Conservation (phyloP, 768 basidiomycete genomes). For the Auricularia auricula-judae region DNA sequence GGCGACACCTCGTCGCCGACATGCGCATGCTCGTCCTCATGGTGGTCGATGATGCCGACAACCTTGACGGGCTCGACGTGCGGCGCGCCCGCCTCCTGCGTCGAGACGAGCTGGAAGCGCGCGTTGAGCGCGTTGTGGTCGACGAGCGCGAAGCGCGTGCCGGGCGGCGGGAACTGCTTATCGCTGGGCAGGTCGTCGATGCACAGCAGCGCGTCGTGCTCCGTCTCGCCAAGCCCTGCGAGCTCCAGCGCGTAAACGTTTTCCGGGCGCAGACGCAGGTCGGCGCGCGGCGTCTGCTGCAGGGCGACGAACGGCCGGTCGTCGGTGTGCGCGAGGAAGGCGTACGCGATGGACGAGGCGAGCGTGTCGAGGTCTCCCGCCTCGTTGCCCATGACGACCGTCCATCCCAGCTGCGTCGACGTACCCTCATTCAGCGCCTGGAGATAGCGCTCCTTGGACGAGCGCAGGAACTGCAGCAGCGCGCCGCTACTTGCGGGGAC, state of each 20-base stretch:
- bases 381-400: slow-evolving; percentile 89
- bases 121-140: slow-evolving; percentile 74
- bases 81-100: slow-evolving; percentile 19
- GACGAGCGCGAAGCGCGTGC: slow-evolving; percentile 63
- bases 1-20: slow-evolving; percentile 34
- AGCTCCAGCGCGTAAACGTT: slow-evolving; percentile 67
- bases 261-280: slow-evolving; percentile 75
- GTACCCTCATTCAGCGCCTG: slow-evolving; percentile 36
- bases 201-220: slow-evolving; percentile 49
- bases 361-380: slow-evolving; percentile 91
- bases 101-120: slow-evolving; percentile 22
- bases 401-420: slow-evolving; percentile 47
- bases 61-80: slow-evolving; percentile 32
- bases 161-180: slow-evolving; percentile 32
- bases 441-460: slow-evolving; percentile 51
- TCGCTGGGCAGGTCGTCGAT: slow-evolving; percentile 47
- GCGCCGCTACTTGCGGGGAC: slow-evolving; percentile 9
- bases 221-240: slow-evolving; percentile 36
- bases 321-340: slow-evolving; percentile 59
- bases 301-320: slow-evolving; percentile 58
- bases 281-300: slow-evolving; percentile 52
- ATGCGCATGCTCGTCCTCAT: slow-evolving; percentile 72
- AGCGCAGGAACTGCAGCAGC: slow-evolving; percentile 29
- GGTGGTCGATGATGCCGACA: slow-evolving; percentile 79
- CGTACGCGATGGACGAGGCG: slow-evolving; percentile 75